These are phyloP conservation scores for Zea luxurians DNA, from an alignment of 176 grass and related monocot species.

Conservation along the genomic window DNA sequence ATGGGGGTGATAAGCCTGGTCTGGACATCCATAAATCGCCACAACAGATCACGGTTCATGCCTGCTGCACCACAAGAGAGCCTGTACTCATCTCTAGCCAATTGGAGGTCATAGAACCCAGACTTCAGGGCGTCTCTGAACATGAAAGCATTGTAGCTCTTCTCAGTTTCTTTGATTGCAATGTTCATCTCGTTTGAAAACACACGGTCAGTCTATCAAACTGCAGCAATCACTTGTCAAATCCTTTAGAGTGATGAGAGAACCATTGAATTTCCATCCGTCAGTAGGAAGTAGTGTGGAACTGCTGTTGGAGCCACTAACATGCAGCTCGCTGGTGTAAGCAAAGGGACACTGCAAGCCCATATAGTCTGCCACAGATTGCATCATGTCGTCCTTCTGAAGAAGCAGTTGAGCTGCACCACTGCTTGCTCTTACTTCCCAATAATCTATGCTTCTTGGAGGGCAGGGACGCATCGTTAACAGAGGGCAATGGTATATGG, in stretches of 20 bases:
- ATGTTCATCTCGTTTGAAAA: too few species aligned
- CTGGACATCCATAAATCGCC: too few species aligned
- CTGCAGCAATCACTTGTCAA: background rate
- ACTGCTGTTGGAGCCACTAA: slow-evolving; percentile 7
- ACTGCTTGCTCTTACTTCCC: slow-evolving; percentile 16
- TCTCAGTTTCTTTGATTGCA: too few species aligned
- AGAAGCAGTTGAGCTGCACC: background rate
- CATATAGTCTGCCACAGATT: slow-evolving; percentile 11
- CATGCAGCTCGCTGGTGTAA: slow-evolving; percentile 19
- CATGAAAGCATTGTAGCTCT: too few species aligned
- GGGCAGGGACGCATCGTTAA: slow-evolving; percentile 13
- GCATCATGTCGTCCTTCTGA: background rate
- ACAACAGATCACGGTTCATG: too few species aligned
- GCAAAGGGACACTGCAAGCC: background rate
- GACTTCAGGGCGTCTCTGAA: too few species aligned
- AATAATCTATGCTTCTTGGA: slow-evolving; percentile 8
- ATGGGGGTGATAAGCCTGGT: too few species aligned
- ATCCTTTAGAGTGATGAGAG: background rate
- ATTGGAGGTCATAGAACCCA: too few species aligned
- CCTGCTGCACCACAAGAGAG: too few species aligned
- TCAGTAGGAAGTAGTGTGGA: background rate
- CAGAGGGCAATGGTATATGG: slow-evolving; percentile 8
- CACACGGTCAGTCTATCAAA: slow-evolving; percentile 17
- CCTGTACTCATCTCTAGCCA: too few species aligned
- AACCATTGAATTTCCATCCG: slow-evolving; percentile 22